Evolutionary conservation across 2,329 filamentous ascomycete species (phyloP).

Genomic region (Cordyceps militaris): DNA sequence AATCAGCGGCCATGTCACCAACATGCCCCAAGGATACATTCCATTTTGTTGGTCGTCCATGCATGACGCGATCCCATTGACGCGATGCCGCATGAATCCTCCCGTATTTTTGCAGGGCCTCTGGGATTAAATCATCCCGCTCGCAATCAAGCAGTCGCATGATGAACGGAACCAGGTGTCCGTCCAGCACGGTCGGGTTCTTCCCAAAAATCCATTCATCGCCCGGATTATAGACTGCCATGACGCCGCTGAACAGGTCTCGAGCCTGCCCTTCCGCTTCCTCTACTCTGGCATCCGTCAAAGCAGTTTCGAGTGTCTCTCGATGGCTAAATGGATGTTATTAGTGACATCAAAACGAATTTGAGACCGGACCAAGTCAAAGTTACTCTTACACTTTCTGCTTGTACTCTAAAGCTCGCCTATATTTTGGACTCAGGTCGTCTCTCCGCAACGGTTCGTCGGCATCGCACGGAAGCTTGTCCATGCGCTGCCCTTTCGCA

Average conservation of each 20-base stretch:
- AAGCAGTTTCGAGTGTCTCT: not conserved
- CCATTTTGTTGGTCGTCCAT: conserved; percentile 3
- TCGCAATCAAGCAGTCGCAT: not conserved
- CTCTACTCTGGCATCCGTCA: not conserved
- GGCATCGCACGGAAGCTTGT: conserved; percentile 1
- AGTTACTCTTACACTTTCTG: not conserved
- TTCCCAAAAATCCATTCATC: not conserved
- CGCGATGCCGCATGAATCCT: not conserved
- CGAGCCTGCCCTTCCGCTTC: not conserved
- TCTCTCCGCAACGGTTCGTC: not conserved
- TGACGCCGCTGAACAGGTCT: not conserved
- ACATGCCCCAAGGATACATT: conserved; percentile 1
- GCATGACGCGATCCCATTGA: conserved; percentile 1
- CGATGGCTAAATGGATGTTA: not conserved
- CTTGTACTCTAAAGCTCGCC: conserved; percentile 3
- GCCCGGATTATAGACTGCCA: not conserved
- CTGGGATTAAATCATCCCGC: conserved; percentile 2
- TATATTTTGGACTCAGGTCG: not conserved
- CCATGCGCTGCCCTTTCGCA: not conserved
- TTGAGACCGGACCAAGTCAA: too few species aligned
- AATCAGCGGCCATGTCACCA: conserved; percentile 5
- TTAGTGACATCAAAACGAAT: not conserved
- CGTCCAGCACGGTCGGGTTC: not conserved
- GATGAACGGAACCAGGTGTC: not conserved
- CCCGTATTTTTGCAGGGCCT: not conserved